Percentiles rank a stretch among this genome's conserved stretches.
These are phyloP conservation scores for Lanmaoa rubissima DNA, from an alignment of 768 basidiomycete species.

Conservation along the genomic window DNA sequence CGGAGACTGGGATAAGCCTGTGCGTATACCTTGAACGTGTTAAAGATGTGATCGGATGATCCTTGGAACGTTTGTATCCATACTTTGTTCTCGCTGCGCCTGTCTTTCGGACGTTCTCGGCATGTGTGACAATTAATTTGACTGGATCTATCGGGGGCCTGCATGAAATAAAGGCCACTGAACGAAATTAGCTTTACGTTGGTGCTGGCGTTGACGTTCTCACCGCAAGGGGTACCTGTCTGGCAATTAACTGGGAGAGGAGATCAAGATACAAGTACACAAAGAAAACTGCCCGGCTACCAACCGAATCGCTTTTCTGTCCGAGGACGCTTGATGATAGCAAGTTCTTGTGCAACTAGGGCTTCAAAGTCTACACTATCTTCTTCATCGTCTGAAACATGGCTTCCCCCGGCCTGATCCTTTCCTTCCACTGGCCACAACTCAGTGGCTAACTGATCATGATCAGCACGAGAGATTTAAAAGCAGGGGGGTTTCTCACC, in stretches of 20 bases:
- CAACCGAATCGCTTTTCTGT: conserved; percentile 64
- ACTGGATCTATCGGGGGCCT: conserved; percentile 78
- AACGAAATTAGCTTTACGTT: not conserved
- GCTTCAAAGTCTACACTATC: conserved; percentile 58
- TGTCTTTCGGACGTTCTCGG: conserved; percentile 59
- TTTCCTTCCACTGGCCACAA: conserved; percentile 57
- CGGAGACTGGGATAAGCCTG: conserved; percentile 69
- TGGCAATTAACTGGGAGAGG: conserved; percentile 60
- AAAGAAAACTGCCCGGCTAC: conserved; percentile 12
- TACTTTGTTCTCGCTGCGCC: conserved; percentile 69
- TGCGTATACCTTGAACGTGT: conserved; percentile 54
- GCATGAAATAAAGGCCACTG: conserved; percentile 81
- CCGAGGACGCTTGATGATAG: conserved; percentile 64
- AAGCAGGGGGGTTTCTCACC: conserved; percentile 41
- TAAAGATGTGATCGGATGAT: not conserved
- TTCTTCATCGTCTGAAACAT: conserved; percentile 36
- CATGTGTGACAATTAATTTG: conserved; percentile 58
- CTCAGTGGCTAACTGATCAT: conserved; percentile 60
- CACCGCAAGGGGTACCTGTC: conserved; percentile 80
- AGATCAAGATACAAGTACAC: not conserved
- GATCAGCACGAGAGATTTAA: conserved; percentile 10
- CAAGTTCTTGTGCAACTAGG: conserved; percentile 70
- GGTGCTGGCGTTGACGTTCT: not conserved
- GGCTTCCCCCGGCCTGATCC: conserved; percentile 22
- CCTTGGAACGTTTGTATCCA: not conserved